Conservation (phyloP, 192 early-diverging fungal species). For the Spizellomyces sp. region DNA sequence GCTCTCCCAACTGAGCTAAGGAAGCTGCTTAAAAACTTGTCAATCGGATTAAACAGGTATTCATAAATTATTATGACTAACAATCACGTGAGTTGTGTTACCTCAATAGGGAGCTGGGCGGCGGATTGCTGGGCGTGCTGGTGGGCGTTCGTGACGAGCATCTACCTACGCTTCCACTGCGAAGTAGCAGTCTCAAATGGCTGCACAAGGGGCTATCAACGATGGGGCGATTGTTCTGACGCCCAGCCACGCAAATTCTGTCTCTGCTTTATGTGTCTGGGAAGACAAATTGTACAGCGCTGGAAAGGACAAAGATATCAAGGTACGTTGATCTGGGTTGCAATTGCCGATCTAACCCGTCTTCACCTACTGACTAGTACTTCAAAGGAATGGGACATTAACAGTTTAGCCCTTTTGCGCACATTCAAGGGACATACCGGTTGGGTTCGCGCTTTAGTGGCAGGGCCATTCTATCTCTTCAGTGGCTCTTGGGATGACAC, state of each 20-base stretch:
- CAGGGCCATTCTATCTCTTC: constrained; percentile 25
- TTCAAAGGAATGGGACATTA: constrained; percentile 15
- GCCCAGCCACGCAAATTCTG: neutral
- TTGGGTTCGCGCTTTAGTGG: constrained; percentile 20
- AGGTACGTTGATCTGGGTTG: neutral
- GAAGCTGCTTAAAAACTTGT: too few relatives aligned
- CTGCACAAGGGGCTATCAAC: too few relatives aligned
- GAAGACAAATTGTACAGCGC: constrained; percentile 4
- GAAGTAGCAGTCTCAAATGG: too few relatives aligned
- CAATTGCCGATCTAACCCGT: neutral
- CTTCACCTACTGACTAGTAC: neutral
- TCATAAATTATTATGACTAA: too few relatives aligned
- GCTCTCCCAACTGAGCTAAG: too few relatives aligned
- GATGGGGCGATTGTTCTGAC: too few relatives aligned
- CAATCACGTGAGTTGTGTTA: too few relatives aligned
- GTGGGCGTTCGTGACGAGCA: too few relatives aligned
- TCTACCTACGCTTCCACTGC: too few relatives aligned
- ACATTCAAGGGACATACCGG: constrained; percentile 33
- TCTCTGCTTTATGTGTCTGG: constrained; percentile 3
- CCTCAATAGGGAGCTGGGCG: too few relatives aligned
- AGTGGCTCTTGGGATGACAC: constrained; percentile 39
- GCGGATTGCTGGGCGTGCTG: too few relatives aligned
- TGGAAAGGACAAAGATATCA: constrained; percentile 16
- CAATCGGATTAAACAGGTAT: too few relatives aligned
- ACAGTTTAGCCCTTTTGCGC: constrained; percentile 21